phyloP scores from a whole-genome alignment of 2,329 filamentous ascomycete species.

The Alternaria alternata region DNA sequence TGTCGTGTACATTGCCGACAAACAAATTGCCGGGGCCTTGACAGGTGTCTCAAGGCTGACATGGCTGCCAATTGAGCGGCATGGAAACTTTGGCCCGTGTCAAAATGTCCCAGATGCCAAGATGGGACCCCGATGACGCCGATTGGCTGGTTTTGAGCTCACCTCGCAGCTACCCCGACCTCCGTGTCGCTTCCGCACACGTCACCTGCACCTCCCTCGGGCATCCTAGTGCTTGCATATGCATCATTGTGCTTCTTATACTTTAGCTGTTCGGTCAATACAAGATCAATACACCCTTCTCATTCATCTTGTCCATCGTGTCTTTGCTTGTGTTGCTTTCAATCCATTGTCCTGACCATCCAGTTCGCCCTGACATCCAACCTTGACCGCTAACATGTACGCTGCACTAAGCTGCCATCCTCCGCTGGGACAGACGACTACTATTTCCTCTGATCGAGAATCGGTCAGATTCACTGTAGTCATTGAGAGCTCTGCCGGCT shows the following conservation, averaged over 20 bases:
- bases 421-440: conserved; percentile 77
- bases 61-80: conserved; percentile 37
- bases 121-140: conserved; percentile 13
- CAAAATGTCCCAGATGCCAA: conserved; percentile 34
- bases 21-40: conserved; percentile 36
- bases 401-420: conserved; percentile 70
- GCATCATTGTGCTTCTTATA: conserved; percentile 4
- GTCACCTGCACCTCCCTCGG: conserved; percentile 28
- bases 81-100: conserved; percentile 12
- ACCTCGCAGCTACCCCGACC: conserved; percentile 29
- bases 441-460: conserved; percentile 56
- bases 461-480: conserved; percentile 70
- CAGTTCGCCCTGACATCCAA: conserved; percentile 1
- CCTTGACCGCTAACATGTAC: conserved; percentile 51
- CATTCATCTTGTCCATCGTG: conserved; percentile 5
- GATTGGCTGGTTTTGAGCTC: conserved; percentile 28
- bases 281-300: conserved; percentile 6
- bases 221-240: conserved; percentile 15
- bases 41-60: conserved; percentile 40
- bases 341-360: neutral
- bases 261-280: conserved; percentile 12
- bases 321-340: neutral
- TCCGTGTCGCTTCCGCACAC: conserved; percentile 32
- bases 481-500: conserved; percentile 69
- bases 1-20: conserved; percentile 41